phyloP scores from a whole-genome alignment of 257 asterid genomes.

The Solanum peruvianum region DNA sequence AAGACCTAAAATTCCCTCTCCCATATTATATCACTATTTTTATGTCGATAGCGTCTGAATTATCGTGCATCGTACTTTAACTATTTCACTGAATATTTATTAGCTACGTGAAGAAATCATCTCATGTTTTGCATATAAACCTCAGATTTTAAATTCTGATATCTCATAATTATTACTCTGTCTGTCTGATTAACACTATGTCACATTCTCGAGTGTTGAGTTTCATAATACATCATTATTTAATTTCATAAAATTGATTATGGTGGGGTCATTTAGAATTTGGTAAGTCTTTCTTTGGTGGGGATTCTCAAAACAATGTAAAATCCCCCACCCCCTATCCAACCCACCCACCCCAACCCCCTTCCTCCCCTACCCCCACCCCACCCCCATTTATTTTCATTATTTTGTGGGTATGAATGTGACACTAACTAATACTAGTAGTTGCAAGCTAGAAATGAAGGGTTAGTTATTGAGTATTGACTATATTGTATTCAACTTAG shows the following conservation, averaged over 20 bases:
- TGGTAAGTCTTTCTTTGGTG: neutral
- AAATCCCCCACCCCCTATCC: neutral
- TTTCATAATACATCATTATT: neutral
- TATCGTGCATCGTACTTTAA: neutral
- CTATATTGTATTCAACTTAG: neutral
- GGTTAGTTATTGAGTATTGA: neutral
- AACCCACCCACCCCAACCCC: too few species aligned
- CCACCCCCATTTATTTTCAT: neutral
- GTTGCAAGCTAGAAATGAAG: neutral
- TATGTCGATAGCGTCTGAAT: neutral
- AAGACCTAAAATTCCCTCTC: neutral
- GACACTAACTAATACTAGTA: neutral
- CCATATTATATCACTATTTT: neutral
- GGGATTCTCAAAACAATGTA: neutral
- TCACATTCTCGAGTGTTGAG: neutral
- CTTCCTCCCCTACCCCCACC: neutral
- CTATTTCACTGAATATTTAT: neutral
- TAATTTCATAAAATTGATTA: neutral
- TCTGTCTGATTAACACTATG: neutral
- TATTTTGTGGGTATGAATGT: neutral
- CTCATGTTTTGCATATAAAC: too few species aligned
- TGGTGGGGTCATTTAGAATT: neutral
- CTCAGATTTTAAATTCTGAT: neutral
- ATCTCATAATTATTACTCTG: neutral
- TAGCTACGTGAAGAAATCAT: neutral